Conservation (phyloP, 257 asterid genomes). For the Solanum chaucha region DNA sequence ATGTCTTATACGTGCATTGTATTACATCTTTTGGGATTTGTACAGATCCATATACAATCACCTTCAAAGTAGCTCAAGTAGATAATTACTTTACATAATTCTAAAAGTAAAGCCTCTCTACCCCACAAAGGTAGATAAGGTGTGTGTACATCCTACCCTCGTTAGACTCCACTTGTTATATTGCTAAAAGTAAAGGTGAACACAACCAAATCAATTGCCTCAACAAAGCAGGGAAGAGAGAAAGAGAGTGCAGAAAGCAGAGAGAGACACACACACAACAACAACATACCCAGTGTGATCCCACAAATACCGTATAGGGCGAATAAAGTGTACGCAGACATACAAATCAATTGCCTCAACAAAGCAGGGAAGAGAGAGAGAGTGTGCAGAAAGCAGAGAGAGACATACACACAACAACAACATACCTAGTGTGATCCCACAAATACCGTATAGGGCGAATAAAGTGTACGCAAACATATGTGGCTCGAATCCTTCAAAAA, state of each 20-base stretch:
- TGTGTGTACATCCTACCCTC: background rate
- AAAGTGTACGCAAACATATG: background rate
- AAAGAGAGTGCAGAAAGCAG: background rate
- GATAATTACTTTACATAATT: background rate
- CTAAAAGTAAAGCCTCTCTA: background rate
- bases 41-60: background rate
- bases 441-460: background rate
- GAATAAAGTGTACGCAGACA: background rate
- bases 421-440: background rate
- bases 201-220: background rate
- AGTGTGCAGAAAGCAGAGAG: background rate
- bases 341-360: background rate
- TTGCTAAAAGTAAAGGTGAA: background rate
- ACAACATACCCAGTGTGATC: background rate
- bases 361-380: background rate
- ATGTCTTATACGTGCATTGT: background rate
- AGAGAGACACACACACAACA: background rate
- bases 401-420: background rate
- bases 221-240: background rate
- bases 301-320: background rate
- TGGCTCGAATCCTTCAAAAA: background rate
- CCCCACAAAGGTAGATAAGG: background rate
- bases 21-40: background rate
- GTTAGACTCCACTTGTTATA: background rate
- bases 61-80: background rate